Base-by-base conservation (phyloP, 139 green algal genomes). In the Tetraselmis chui region DNA sequence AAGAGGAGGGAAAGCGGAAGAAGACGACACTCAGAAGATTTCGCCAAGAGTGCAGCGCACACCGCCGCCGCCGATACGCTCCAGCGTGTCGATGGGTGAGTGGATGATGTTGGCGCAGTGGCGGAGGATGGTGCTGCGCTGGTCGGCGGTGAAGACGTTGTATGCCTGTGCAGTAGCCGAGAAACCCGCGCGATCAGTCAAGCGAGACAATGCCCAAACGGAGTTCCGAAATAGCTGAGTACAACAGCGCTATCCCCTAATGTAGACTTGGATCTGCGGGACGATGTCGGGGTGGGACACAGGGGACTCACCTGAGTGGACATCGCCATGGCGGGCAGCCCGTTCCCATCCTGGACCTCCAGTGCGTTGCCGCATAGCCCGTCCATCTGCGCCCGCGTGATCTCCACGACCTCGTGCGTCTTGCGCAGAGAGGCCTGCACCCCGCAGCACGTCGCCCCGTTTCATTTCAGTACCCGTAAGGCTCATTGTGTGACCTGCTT, bases 31-130 rank as follows among this genome's bases (percentile, higher is more conserved):
- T 86, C 59, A 96, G 59, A 98, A 98, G 24, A 98, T 82, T 87
- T 99, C 96, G 1, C 89, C 96, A 25, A 99, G 84, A 0, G 92
- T 91, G 91, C 96, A 99, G 0, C 96, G 88, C 81, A 99, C 96
- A 11, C 96, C 90, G 67, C 96, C 96, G 1, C 96, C 96, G 2
- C 96, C 96, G 30, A 98, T 91, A 26, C 84, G 84, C 89, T 99
- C 96, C 74, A 99, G 83, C 2, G 93, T 98, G 87, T 97, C 93
- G 28, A 99, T 94, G 58, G 92, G 91, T 25, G 93, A 90, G 86
- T 98, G 94, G 59, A 94, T 86, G 76, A 98, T 87, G 31, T 81
- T 90, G 23, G 90, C 93, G 23, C 95, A 88, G 83, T 98, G 93
- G 32, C 90, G 85, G 2, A 82, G 87, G 58, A 98, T 85, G 1